phyloP scores from a whole-genome alignment of 169 alveolate genomes.

The Eimeria praecox region DNA sequence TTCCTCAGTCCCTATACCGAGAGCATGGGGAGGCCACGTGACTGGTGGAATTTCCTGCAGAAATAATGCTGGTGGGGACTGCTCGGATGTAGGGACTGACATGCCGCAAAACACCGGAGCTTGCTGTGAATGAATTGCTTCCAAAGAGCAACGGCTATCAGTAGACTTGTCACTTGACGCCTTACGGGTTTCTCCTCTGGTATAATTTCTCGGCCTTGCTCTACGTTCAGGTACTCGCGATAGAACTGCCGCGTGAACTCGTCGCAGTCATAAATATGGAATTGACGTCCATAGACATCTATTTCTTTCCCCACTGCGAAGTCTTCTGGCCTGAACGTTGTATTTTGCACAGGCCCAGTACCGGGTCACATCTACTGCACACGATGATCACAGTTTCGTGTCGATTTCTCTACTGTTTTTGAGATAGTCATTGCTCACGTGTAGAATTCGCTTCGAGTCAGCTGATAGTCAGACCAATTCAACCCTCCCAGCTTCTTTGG shows the following conservation, averaged over 20 bases:
- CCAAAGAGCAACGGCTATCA: background rate
- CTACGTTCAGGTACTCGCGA: slow-evolving; percentile 85
- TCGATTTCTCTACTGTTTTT: background rate
- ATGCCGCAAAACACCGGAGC: background rate
- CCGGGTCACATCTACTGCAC: background rate
- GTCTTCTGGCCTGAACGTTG: slow-evolving; percentile 84
- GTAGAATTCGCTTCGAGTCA: slow-evolving; percentile 34
- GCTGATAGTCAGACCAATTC: slow-evolving; percentile 47
- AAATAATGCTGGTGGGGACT: slow-evolving; percentile 2
- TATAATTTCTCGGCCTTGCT: slow-evolving; percentile 87
- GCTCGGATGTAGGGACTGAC: background rate
- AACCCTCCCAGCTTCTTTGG: slow-evolving; percentile 40
- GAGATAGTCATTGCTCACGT: slow-evolving; percentile 9
- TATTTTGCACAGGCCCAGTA: background rate
- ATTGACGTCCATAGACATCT: slow-evolving; percentile 88
- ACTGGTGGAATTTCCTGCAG: slow-evolving; percentile 83
- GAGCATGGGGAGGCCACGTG: slow-evolving; percentile 90
- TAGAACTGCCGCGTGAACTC: slow-evolving; percentile 89
- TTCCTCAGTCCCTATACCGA: slow-evolving; percentile 92
- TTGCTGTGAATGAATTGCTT: background rate
- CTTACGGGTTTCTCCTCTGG: slow-evolving; percentile 69
- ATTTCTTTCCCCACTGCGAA: slow-evolving; percentile 86
- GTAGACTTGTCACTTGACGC: background rate
- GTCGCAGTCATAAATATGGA: slow-evolving; percentile 90
- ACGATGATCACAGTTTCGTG: background rate